These are phyloP conservation scores for Yarrowia porcina DNA, from an alignment of 805 yeast genomes.

Conservation along the genomic window DNA sequence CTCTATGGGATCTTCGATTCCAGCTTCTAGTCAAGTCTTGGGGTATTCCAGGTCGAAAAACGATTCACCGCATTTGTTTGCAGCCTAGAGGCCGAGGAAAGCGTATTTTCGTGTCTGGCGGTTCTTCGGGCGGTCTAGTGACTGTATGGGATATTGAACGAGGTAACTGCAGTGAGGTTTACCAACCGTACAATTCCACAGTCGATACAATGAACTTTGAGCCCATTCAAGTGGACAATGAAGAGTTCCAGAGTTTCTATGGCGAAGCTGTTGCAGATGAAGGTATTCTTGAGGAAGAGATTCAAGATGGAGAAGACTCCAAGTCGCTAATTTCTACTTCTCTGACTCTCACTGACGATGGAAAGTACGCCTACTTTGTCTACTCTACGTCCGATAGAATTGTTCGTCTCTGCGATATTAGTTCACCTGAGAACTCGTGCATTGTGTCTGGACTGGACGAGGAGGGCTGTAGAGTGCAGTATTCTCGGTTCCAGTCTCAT, in stretches of 20 bases:
- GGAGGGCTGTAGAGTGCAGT: constrained; percentile 30
- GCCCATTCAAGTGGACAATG: constrained; percentile 20
- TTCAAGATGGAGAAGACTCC: constrained; percentile 11
- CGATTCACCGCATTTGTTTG: constrained; percentile 49
- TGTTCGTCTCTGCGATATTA: constrained; percentile 41
- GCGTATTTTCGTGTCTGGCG: constrained; percentile 62
- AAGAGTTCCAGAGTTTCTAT: constrained; percentile 19
- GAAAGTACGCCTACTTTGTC: constrained; percentile 1
- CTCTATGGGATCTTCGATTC: constrained; percentile 80
- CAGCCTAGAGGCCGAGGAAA: constrained; percentile 47
- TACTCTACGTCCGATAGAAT: constrained; percentile 31
- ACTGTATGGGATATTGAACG: constrained; percentile 74
- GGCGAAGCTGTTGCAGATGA: constrained; percentile 6
- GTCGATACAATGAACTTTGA: constrained; percentile 26
- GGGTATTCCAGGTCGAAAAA: constrained; percentile 50
- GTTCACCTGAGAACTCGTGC: constrained; percentile 36
- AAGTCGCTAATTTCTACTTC: constrained; percentile 12
- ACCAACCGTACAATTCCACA: constrained; percentile 34
- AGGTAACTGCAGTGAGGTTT: constrained; percentile 52
- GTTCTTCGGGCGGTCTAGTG: constrained; percentile 55
- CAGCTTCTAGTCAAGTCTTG: constrained; percentile 57
- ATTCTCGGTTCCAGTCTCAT: constrained; percentile 35
- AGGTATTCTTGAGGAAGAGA: constrained; percentile 10
- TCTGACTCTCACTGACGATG: constrained; percentile 13
- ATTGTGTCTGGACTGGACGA: constrained; percentile 38